Percentiles rank a stretch among this genome's conserved stretches.
Conservation (phyloP, 2,329 filamentous ascomycete genomes). For the Colletotrichum acutatum region DNA sequence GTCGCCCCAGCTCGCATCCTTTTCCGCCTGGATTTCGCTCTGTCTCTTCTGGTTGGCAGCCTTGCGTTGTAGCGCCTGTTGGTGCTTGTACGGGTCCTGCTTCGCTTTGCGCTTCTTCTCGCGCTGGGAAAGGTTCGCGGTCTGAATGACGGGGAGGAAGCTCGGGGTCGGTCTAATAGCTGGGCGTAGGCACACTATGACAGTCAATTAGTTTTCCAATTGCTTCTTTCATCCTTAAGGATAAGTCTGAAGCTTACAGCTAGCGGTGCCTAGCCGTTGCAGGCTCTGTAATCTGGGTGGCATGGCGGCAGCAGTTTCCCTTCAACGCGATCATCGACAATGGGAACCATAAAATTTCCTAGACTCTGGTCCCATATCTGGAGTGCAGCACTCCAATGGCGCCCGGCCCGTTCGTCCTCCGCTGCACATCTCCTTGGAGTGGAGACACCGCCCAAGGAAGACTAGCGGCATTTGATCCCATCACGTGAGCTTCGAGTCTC, state of each 20-base stretch:
- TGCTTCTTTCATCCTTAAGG: background rate
- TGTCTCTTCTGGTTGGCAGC: slow-evolving; percentile 83
- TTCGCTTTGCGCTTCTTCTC: slow-evolving; percentile 74
- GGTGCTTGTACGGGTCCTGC: slow-evolving; percentile 84
- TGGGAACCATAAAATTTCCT: slow-evolving; percentile 33
- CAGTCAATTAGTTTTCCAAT: slow-evolving; percentile 39
- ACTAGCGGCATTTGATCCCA: background rate
- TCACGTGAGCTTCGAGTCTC: background rate
- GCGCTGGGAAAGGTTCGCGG: slow-evolving; percentile 70
- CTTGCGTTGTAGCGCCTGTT: slow-evolving; percentile 85
- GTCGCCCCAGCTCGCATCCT: slow-evolving; percentile 75
- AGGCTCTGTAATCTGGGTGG: slow-evolving; percentile 73
- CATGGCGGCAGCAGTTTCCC: slow-evolving; percentile 60
- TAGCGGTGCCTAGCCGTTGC: slow-evolving; percentile 68
- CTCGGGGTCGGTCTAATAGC: slow-evolving; percentile 57
- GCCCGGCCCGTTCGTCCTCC: background rate
- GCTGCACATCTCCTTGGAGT: background rate
- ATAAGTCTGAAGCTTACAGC: slow-evolving; percentile 59
- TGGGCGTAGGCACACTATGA: slow-evolving; percentile 70
- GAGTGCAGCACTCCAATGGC: background rate
- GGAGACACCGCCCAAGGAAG: background rate
- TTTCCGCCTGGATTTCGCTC: slow-evolving; percentile 72
- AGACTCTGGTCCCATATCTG: slow-evolving; percentile 6
- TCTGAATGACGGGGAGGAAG: slow-evolving; percentile 70
- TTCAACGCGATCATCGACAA: slow-evolving; percentile 33